Conservation (phyloP, 164 flowering plant genomes). For the Chimonanthus praecox region DNA sequence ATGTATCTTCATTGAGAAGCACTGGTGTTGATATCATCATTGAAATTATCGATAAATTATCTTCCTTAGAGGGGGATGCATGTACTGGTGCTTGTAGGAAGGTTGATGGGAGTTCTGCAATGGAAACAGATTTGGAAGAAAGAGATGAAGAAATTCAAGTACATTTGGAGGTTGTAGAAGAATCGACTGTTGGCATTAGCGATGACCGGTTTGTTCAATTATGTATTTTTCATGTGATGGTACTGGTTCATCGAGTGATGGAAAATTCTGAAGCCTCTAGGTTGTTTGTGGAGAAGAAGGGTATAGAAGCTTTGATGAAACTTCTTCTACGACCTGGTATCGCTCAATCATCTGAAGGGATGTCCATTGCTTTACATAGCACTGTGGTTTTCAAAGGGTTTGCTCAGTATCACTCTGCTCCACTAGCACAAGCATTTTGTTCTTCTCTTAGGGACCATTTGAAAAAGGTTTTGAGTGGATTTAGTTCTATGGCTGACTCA, state of each 20-base stretch:
- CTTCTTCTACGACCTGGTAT: slow-evolving; percentile 81
- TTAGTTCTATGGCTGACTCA: slow-evolving; percentile 47
- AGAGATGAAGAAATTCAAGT: slow-evolving; percentile 14
- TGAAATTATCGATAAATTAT: slow-evolving; percentile 71
- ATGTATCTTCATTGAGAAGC: slow-evolving; percentile 79
- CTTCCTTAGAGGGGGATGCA: slow-evolving; percentile 44
- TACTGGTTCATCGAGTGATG: slow-evolving; percentile 84
- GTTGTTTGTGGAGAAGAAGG: slow-evolving; percentile 90
- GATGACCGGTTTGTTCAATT: slow-evolving; percentile 76
- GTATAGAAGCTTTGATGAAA: slow-evolving; percentile 81
- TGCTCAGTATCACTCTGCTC: slow-evolving; percentile 87
- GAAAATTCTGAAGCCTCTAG: slow-evolving; percentile 92
- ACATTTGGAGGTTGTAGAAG: slow-evolving; percentile 25
- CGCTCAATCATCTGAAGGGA: slow-evolving; percentile 91
- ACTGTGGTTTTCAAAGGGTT: slow-evolving; percentile 94
- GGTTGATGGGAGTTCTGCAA: slow-evolving; percentile 42
- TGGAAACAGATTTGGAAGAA: slow-evolving; percentile 82
- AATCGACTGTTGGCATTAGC: slow-evolving; percentile 42
- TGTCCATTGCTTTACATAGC: slow-evolving; percentile 89
- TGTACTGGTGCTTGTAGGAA: slow-evolving; percentile 37
- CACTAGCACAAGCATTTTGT: slow-evolving; percentile 84
- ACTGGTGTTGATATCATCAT: slow-evolving; percentile 89
- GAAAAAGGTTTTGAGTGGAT: slow-evolving; percentile 63
- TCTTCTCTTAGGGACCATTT: slow-evolving; percentile 68
- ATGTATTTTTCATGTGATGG: slow-evolving; percentile 91